Conservation (phyloP, 139 green algal species). For the Chlorella sp. region DNA sequence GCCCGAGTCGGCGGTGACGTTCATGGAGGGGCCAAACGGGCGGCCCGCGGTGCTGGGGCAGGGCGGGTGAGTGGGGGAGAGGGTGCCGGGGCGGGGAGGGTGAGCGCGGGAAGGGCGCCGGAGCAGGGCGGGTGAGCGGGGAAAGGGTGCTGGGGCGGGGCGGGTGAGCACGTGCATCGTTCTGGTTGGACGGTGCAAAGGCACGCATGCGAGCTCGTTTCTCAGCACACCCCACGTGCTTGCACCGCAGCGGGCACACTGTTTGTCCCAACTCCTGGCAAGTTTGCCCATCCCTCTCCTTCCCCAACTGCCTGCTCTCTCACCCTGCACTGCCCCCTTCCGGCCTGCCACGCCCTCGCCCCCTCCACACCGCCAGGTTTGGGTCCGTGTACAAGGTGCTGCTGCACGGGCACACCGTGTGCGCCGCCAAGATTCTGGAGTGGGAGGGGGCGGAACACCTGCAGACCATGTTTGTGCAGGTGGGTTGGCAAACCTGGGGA, state of each 20-base stretch:
- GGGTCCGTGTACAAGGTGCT: neutral
- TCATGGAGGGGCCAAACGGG: neutral
- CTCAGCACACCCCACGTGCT: neutral
- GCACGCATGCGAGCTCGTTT: neutral
- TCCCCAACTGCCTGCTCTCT: too few species aligned
- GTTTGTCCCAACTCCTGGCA: too few species aligned
- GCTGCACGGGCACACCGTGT: conserved; percentile 8
- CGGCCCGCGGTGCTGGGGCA: neutral
- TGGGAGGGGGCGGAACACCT: neutral
- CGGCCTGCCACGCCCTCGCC: too few species aligned
- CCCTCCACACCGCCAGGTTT: too few species aligned
- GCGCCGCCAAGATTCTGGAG: conserved; percentile 14
- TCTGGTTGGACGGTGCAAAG: too few species aligned
- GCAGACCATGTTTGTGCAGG: neutral
- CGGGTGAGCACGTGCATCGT: too few species aligned
- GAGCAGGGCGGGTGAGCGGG: too few species aligned
- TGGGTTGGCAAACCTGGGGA: too few species aligned
- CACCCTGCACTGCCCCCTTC: neutral
- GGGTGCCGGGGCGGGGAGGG: neutral
- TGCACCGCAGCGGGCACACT: neutral
- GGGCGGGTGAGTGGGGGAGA: neutral
- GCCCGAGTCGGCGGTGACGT: neutral
- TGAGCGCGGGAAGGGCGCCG: too few species aligned
- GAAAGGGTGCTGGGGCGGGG: neutral
- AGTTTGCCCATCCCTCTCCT: too few species aligned